phyloP scores from a whole-genome alignment of 225 moss, liverwort and hornwort genomes.

The Marchantia paleacea region DNA sequence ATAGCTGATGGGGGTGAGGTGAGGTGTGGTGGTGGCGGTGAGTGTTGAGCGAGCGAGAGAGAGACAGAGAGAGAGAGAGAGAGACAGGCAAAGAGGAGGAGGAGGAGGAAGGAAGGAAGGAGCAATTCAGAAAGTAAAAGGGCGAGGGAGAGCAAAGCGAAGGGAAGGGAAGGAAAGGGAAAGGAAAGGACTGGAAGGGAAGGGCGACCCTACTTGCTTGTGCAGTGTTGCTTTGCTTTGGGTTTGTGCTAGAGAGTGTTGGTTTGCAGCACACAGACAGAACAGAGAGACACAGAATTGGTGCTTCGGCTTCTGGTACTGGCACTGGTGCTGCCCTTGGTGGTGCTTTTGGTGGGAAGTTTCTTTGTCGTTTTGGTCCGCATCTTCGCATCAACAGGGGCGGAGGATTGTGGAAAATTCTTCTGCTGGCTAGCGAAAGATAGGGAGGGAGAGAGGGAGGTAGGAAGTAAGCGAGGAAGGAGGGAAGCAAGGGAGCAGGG shows the following conservation, averaged over 20 bases:
- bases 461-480: not conserved
- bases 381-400: conserved; percentile 21
- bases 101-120: no score
- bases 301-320: conserved; percentile 17
- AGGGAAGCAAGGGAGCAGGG: not conserved
- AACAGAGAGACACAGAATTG: conserved; percentile 19
- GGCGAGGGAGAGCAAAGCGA: not conserved
- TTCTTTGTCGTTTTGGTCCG: conserved; percentile 29
- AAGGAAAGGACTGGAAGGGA: no score
- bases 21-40: not conserved
- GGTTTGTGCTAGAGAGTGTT: conserved; percentile 2
- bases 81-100: not conserved
- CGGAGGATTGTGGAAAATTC: conserved; percentile 21
- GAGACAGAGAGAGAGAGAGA: not conserved
- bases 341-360: conserved; percentile 19
- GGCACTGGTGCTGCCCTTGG: conserved; percentile 1
- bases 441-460: not conserved
- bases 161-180: not conserved
- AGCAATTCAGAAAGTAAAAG: not conserved
- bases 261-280: not conserved
- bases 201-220: conserved; percentile 8
- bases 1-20: not conserved
- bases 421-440: conserved; percentile 15
- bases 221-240: not conserved
- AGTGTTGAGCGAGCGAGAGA: not conserved